phyloP scores from a whole-genome alignment of 345 rosid genomes.

The Melaleuca quinquenervia region DNA sequence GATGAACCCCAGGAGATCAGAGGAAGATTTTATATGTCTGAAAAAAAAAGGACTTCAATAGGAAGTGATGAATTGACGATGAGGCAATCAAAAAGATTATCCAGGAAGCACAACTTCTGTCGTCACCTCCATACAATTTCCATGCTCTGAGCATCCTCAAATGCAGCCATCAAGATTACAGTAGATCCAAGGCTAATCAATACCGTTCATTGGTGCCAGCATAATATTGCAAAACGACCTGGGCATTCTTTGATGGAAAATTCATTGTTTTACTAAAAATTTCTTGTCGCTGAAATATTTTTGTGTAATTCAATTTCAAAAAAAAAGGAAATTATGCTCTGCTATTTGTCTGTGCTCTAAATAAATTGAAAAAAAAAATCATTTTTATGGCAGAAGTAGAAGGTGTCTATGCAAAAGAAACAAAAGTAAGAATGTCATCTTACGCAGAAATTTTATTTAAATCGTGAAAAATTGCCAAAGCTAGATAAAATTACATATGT shows the following conservation, averaged over 20 bases:
- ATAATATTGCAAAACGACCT: not conserved
- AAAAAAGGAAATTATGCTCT: too few species aligned
- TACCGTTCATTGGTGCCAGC: not conserved
- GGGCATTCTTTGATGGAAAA: not conserved
- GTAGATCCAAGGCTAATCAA: not conserved
- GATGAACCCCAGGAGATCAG: not conserved
- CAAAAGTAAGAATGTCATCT: not conserved
- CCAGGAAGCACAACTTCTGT: not conserved
- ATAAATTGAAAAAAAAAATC: too few species aligned
- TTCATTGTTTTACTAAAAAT: not conserved
- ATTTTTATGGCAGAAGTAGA: not conserved
- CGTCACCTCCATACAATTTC: not conserved
- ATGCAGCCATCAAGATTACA: not conserved
- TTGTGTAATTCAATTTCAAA: rapidly evolving
- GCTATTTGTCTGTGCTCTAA: too few species aligned
- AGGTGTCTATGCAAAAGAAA: too few species aligned
- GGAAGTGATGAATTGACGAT: not conserved
- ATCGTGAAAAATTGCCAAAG: not conserved
- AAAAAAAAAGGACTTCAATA: not conserved
- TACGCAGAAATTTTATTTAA: not conserved
- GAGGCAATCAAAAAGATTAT: not conserved
- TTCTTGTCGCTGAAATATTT: rapidly evolving
- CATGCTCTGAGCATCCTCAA: not conserved
- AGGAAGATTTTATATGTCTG: not conserved
- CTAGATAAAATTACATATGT: not conserved